phyloP scores from a whole-genome alignment of 2,329 filamentous ascomycete genomes.

The Myriosclerotinia curreyana region DNA sequence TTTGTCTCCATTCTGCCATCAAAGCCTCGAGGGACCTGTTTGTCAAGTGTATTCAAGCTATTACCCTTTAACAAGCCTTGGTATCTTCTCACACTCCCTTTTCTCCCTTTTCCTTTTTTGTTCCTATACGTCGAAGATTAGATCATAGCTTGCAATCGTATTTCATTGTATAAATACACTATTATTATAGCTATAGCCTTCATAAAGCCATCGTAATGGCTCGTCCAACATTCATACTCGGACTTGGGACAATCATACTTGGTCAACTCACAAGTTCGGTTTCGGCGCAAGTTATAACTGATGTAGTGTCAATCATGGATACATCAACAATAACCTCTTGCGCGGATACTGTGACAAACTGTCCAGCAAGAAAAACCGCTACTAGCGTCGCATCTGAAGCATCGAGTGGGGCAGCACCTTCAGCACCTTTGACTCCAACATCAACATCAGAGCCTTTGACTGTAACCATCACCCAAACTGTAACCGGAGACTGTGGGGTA shows the following conservation, averaged over 20 bases:
- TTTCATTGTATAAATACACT: neutral
- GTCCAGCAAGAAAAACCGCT: neutral
- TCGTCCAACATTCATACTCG: conserved; percentile 2
- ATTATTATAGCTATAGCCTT: neutral
- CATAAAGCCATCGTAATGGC: conserved; percentile 5
- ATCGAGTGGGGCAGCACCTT: neutral
- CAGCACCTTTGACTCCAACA: neutral
- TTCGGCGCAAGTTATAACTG: conserved; percentile 2
- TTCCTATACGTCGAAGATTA: neutral
- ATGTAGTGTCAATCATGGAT: conserved; percentile 10
- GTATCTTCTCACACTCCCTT: neutral
- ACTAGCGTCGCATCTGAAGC: neutral
- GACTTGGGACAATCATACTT: conserved; percentile 7
- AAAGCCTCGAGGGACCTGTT: conserved; percentile 5
- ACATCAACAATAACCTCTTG: conserved; percentile 17
- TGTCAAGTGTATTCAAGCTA: neutral
- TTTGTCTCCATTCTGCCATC: neutral
- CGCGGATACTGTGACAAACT: conserved; percentile 16
- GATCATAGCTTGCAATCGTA: neutral
- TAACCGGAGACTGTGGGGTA: neutral
- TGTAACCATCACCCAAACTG: conserved; percentile 13
- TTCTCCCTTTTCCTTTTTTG: neutral
- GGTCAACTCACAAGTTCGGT: conserved; percentile 1
- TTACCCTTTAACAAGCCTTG: conserved; percentile 6
- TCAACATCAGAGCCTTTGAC: neutral